Conservation (phyloP, 2,329 filamentous ascomycete genomes). For the Aspergillus costaricaensis region DNA sequence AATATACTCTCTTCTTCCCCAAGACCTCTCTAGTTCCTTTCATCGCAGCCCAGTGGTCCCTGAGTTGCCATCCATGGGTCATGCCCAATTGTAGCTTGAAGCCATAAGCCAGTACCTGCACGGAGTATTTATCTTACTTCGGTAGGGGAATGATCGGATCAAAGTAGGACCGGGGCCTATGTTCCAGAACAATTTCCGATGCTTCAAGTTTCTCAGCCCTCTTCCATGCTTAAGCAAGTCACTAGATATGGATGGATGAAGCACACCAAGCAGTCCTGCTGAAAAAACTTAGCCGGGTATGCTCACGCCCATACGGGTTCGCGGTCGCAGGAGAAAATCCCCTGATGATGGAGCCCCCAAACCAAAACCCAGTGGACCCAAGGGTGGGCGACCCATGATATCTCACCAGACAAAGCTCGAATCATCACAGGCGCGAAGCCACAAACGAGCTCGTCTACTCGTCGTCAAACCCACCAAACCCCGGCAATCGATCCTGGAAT, state of each 20-base stretch:
- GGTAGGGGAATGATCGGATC: too few relatives aligned
- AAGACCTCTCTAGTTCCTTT: too few relatives aligned
- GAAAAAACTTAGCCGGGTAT: constrained; percentile 45
- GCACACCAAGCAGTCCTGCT: background rate
- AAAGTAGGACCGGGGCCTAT: too few relatives aligned
- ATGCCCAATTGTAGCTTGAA: too few relatives aligned
- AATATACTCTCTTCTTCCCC: too few relatives aligned
- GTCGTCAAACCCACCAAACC: constrained; percentile 8
- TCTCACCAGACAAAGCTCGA: constrained; percentile 10
- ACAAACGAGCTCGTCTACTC: constrained; percentile 19
- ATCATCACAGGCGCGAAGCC: constrained; percentile 14
- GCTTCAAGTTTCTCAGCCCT: too few relatives aligned
- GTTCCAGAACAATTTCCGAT: too few relatives aligned
- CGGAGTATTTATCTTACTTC: too few relatives aligned
- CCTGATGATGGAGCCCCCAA: constrained; percentile 8
- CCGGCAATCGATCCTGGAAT: constrained; percentile 42
- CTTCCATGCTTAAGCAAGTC: background rate
- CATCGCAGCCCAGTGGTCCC: too few relatives aligned
- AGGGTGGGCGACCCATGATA: constrained; percentile 20
- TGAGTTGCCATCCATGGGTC: too few relatives aligned
- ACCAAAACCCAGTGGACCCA: constrained; percentile 17
- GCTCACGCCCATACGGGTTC: constrained; percentile 36
- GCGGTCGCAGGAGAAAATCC: constrained; percentile 29
- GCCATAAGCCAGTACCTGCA: too few relatives aligned
- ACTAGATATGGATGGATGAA: background rate